Base-by-base conservation (phyloP, 2,329 filamentous ascomycete species). In the Scopulariopsis brevicaulis region DNA sequence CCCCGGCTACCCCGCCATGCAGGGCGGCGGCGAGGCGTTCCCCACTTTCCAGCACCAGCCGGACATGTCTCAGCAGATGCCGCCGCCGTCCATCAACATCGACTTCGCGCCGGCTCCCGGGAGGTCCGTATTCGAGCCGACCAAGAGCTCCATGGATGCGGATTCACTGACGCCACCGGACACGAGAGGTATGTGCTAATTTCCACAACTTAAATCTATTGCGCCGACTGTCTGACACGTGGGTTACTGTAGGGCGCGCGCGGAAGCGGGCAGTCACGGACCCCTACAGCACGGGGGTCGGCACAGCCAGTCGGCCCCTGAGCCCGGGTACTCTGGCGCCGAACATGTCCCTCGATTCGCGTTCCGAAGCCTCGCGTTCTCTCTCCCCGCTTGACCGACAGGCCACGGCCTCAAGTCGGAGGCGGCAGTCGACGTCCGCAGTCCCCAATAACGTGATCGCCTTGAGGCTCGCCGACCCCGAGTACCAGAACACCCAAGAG, bases 1-100 rank as follows among this genome's bases (percentile, higher is more conserved):
- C 18, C 56, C 59, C 53, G 34, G 25, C 18, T 55, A 40, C 15
- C 56, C 57, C 22, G 59, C 46, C 46, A 55, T 57, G 5, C 54
- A 58, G 55, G 37, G 54, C 24, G 56, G 54, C 4, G n/a, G 55
- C 22, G 79, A 84, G 63, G 73, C 79, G 8, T 85, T 84, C 63
- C 78, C 81, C 6, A 69, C 74, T 34, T 69, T 83, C 15, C 68
- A 68, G 20, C 73, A 76, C 58, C 73, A 76, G 25, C 69, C 72
- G 34, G 87, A 92, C 59, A 81, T 89, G 68, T 82, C 83, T 6
- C 84, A 88, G 63, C 84, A 88, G 63, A 94, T 96, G 86, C 87
- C 87, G 3, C 89, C 92, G n/a, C 92, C 92, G 0, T 89, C 92
- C 56, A 96, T 96, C 71, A 96, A 94, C 67, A 94, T 96, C 64